Evolutionary conservation across 768 basidiomycete species (phyloP).

Genomic region (Asterophora parasitica): DNA sequence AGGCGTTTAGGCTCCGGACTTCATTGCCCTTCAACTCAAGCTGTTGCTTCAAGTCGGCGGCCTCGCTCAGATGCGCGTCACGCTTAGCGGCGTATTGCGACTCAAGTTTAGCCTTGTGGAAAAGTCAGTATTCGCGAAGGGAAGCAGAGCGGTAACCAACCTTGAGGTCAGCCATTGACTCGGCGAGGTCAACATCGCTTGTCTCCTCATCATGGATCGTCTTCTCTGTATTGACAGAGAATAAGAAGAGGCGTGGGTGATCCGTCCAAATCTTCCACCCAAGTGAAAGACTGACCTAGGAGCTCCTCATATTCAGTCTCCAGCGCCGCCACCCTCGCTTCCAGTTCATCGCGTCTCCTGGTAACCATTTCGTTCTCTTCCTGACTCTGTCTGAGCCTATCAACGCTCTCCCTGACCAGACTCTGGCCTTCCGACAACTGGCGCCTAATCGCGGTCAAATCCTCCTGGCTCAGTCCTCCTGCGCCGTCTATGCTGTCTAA

Average conservation of each 20-base stretch:
- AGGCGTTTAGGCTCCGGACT: constrained; percentile 75
- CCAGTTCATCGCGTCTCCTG: constrained; percentile 83
- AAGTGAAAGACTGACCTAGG: constrained; percentile 55
- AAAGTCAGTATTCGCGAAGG: constrained; percentile 16
- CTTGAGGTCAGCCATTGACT: constrained; percentile 90
- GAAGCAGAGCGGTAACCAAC: constrained; percentile 29
- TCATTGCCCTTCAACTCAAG: constrained; percentile 82
- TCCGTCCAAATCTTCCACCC: constrained; percentile 7
- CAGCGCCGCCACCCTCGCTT: constrained; percentile 70
- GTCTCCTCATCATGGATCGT: constrained; percentile 87
- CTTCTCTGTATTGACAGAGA: constrained; percentile 57
- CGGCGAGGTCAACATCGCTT: constrained; percentile 75
- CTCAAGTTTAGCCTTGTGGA: constrained; percentile 80
- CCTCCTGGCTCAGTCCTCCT: constrained; percentile 63
- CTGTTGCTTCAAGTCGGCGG: constrained; percentile 83
- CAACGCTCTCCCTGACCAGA: constrained; percentile 82
- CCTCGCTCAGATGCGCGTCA: constrained; percentile 83
- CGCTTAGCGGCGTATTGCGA: constrained; percentile 90
- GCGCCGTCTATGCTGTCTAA: constrained; percentile 76
- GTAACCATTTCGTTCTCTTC: constrained; percentile 88
- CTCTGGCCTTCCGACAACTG: constrained; percentile 88
- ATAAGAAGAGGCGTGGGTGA: constrained; percentile 13
- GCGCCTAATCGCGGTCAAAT: constrained; percentile 76
- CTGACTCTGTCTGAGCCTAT: constrained; percentile 82
- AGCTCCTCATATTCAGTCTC: constrained; percentile 97